Base-by-base conservation (phyloP, 2,329 filamentous ascomycete species). In the Fusarium sp. region DNA sequence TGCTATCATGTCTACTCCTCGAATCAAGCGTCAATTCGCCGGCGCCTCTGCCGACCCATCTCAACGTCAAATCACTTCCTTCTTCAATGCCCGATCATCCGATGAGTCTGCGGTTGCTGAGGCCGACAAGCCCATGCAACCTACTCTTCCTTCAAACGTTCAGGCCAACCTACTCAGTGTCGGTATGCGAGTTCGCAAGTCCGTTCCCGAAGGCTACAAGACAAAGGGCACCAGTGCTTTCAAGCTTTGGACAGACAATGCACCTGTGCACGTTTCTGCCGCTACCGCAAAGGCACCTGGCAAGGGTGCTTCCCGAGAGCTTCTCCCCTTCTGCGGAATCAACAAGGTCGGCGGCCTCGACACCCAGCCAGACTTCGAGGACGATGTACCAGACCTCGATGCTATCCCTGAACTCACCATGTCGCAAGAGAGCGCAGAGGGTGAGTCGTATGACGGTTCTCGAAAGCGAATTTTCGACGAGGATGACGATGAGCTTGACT, bases 101-200 rank as follows among this genome's bases (percentile, higher is more conserved):
- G 35, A 65, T 36, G 59, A 73, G 10, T 36, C 78, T 76, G 22
- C 75, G 79, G 45, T 77, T 77, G n/a, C 74, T 79, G 48, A 81
- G 79, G 24, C 69, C 30, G 56, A 77, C 31, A 45, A 38, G 31
- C 26, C 57, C 22, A 73, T 75, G 20, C 82, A 85, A 22, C 89
- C 90, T 7, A 76, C 81, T 8, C 85, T 95, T 20, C 91, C 93
- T 3, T 82, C 87, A 30, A 86, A 86, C 13, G 87, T 97, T 36
- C 94, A 97, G 82, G 88, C 95, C 39, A 93, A 93, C 70, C 91
- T 98, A n/a, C 86, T 98, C 45, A 93, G 89, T 77, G 95, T 98
- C 72, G 95, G 95, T 77, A 98, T 98, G 95, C 92, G 95, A 30
- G 89, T 98, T 56, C 92, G 95, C 79, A 98, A 98, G 84, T 93